A percentile compares a stretch with the other conserved stretches of the same genome.
Evolutionary conservation across 2,329 filamentous ascomycete genomes (phyloP).

Genomic region (Xylaria sp.): DNA sequence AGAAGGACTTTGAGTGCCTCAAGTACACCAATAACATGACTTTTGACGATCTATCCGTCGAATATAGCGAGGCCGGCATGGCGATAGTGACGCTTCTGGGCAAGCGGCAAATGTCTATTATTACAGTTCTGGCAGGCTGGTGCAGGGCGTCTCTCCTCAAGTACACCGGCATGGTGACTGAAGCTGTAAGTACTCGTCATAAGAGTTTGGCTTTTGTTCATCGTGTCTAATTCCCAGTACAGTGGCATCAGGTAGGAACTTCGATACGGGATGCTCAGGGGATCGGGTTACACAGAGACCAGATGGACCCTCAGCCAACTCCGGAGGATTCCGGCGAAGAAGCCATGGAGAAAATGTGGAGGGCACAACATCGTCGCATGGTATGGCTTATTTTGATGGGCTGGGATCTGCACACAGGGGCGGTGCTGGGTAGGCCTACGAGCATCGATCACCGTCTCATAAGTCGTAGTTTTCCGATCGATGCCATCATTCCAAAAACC

Average conservation of each 20-base stretch:
- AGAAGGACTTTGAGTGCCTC: constrained; percentile 63
- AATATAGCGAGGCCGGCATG: constrained; percentile 69
- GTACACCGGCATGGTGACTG: constrained; percentile 68
- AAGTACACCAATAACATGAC: constrained; percentile 70
- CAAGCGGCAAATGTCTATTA: constrained; percentile 66
- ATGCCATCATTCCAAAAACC: constrained; percentile 61
- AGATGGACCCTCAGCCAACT: constrained; percentile 61
- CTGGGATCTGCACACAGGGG: constrained; percentile 66
- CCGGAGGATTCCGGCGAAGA: constrained; percentile 58
- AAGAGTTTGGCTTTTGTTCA: background rate
- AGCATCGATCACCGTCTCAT: constrained; percentile 63
- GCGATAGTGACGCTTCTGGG: constrained; percentile 65
- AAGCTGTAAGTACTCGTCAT: constrained; percentile 57
- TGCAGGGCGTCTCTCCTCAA: constrained; percentile 67
- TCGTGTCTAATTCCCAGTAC: constrained; percentile 30
- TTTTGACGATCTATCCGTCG: constrained; percentile 68
- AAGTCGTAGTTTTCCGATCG: constrained; percentile 63
- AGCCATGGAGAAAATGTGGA: constrained; percentile 67
- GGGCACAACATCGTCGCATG: constrained; percentile 65
- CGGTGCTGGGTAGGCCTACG: constrained; percentile 66
- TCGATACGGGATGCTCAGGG: constrained; percentile 72
- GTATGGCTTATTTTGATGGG: constrained; percentile 66
- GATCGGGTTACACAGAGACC: constrained; percentile 68
- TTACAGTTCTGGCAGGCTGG: constrained; percentile 68
- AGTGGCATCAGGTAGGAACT: constrained; percentile 67